Evolutionary conservation across 169 alveolate genomes (phyloP).

Genomic region (Cryptosporidium sp.): DNA sequence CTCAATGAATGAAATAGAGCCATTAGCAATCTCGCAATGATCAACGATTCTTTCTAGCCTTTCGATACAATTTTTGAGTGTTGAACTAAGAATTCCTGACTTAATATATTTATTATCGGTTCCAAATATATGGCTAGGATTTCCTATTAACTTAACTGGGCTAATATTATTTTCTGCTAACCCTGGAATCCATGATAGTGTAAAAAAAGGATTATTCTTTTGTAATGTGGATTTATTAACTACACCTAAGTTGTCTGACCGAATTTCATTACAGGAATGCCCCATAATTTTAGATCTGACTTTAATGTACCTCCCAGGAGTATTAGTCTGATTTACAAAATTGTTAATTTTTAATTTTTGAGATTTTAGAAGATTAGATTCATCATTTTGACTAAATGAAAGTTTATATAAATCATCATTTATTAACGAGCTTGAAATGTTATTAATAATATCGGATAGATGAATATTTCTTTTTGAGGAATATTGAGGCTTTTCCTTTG

Average conservation of each 20-base stretch:
- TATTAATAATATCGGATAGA: slow-evolving; percentile 28
- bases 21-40: slow-evolving; percentile 33
- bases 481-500: neutral
- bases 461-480: neutral
- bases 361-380: neutral
- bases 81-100: neutral
- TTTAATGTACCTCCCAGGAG: slow-evolving; percentile 14
- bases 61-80: slow-evolving; percentile 14
- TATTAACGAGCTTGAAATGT: slow-evolving; percentile 6
- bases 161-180: neutral
- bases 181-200: slow-evolving; percentile 30
- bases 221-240: neutral
- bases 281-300: slow-evolving; percentile 3
- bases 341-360: neutral
- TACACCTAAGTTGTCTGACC: neutral
- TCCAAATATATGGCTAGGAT: neutral
- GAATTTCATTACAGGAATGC: neutral
- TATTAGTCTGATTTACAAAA: neutral
- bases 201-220: slow-evolving; percentile 24
- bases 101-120: neutral
- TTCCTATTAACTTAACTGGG: neutral
- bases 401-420: neutral
- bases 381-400: neutral
- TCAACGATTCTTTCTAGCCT: slow-evolving; percentile 53
- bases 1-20: slow-evolving; percentile 36